These are phyloP conservation scores for Lichtheimia ramosa DNA, from an alignment of 371 early-diverging fungal genomes.

Conservation along the genomic window DNA sequence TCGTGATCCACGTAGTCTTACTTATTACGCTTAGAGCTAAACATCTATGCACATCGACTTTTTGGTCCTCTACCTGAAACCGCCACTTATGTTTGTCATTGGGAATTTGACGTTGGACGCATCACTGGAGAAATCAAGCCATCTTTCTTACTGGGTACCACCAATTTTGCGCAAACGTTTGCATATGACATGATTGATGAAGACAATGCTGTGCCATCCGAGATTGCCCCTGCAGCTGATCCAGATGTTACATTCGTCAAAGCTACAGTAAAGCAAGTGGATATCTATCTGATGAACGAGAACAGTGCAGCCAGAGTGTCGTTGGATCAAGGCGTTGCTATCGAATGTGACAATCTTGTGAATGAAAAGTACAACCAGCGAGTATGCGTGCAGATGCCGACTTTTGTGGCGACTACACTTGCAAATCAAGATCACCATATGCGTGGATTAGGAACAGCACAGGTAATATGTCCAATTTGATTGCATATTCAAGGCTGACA, in stretches of 20 bases:
- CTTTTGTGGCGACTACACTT: slow-evolving; percentile 54
- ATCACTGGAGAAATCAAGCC: slow-evolving; percentile 76
- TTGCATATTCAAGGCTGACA: neutral
- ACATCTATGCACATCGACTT: slow-evolving; percentile 68
- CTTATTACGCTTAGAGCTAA: slow-evolving; percentile 39
- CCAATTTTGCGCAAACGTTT: slow-evolving; percentile 64
- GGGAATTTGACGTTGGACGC: slow-evolving; percentile 68
- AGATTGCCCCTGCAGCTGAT: slow-evolving; percentile 41
- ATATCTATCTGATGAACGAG: slow-evolving; percentile 66
- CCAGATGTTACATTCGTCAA: slow-evolving; percentile 74
- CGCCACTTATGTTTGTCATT: slow-evolving; percentile 72
- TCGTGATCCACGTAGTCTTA: neutral
- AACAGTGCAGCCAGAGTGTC: slow-evolving; percentile 57
- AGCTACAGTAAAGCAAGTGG: slow-evolving; percentile 55
- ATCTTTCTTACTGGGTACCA: slow-evolving; percentile 58
- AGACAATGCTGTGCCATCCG: slow-evolving; percentile 69
- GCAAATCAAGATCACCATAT: slow-evolving; percentile 44
- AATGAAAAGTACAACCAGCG: slow-evolving; percentile 62
- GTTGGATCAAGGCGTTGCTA: slow-evolving; percentile 55
- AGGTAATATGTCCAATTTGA: neutral
- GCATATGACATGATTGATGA: slow-evolving; percentile 68
- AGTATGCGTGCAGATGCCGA: slow-evolving; percentile 62
- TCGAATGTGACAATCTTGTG: slow-evolving; percentile 70
- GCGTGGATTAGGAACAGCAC: slow-evolving; percentile 3
- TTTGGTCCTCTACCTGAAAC: slow-evolving; percentile 77